Percentiles rank a stretch among this genome's conserved stretches.
These are phyloP conservation scores for Diaporthe caulivora DNA, from an alignment of 2,329 filamentous ascomycete genomes.

Conservation along the genomic window DNA sequence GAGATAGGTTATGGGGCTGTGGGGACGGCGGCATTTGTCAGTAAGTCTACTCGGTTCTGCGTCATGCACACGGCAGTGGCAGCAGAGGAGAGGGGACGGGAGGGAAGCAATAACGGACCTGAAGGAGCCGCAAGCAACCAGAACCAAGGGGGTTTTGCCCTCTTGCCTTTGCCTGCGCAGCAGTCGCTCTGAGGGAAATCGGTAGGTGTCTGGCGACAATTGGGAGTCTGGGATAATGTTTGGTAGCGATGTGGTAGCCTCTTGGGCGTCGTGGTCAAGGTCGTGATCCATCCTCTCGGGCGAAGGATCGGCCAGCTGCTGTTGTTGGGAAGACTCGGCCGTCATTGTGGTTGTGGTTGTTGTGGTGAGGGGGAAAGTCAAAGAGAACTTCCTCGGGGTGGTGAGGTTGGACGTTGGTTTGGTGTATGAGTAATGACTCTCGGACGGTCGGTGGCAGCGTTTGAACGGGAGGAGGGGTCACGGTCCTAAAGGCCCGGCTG, in stretches of 20 bases:
- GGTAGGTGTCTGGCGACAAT: constrained; percentile 42
- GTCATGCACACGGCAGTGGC: not conserved
- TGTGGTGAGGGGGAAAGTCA: not conserved
- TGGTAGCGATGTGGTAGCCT: constrained; percentile 14
- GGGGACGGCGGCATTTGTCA: constrained; percentile 12
- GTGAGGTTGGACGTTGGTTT: not conserved
- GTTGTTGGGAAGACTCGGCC: constrained; percentile 3
- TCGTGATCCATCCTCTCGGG: constrained; percentile 26
- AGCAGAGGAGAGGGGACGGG: too few species aligned
- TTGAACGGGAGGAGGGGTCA: constrained; percentile 5
- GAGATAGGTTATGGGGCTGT: constrained; percentile 46
- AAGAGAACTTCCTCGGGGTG: not conserved
- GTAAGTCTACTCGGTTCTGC: not conserved
- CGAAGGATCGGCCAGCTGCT: not conserved
- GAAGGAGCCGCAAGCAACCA: constrained; percentile 53
- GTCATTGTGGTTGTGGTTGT: not conserved
- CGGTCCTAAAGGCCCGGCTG: not conserved
- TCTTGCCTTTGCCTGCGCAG: constrained; percentile 43
- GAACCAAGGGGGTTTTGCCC: constrained; percentile 50
- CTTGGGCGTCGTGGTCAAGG: constrained; percentile 15
- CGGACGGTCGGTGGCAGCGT: not conserved
- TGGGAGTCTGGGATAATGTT: constrained; percentile 38
- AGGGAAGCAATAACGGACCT: constrained; percentile 41
- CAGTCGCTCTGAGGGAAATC: constrained; percentile 46
- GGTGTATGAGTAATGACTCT: constrained; percentile 24